phyloP scores from a whole-genome alignment of 108 stramenopile species.

The Skeletonema grethae region DNA sequence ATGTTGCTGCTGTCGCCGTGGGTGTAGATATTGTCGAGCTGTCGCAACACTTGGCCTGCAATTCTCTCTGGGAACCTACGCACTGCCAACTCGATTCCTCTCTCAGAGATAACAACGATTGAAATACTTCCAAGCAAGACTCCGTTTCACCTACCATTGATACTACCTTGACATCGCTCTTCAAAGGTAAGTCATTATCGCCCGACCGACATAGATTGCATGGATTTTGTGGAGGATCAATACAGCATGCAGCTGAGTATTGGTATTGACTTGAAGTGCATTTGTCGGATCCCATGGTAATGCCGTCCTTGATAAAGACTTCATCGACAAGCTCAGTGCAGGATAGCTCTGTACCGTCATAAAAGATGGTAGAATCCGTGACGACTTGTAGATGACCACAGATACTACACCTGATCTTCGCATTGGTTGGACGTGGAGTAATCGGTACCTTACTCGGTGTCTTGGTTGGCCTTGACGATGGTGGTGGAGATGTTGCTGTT shows the following conservation, averaged over 20 bases:
- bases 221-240: constrained; percentile 23
- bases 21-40: no score
- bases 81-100: constrained; percentile 31
- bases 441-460: background rate
- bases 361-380: constrained; percentile 31
- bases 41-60: constrained; percentile 31
- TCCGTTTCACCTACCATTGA: constrained; percentile 9
- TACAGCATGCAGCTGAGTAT: constrained; percentile 28
- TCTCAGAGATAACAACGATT: constrained; percentile 18
- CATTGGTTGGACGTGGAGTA: background rate
- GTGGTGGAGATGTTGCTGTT: background rate
- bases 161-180: constrained; percentile 14
- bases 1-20: no score
- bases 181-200: constrained; percentile 20
- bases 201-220: constrained; percentile 33
- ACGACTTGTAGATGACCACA: constrained; percentile 24
- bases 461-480: background rate
- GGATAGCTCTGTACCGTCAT: constrained; percentile 18
- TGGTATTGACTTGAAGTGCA: constrained; percentile 33
- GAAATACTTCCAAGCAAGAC: constrained; percentile 30
- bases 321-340: constrained; percentile 34
- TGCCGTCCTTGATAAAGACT: constrained; percentile 23
- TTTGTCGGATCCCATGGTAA: constrained; percentile 11
- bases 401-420: constrained; percentile 18
- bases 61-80: constrained; percentile 24